A percentile compares a stretch with the other conserved stretches of the same genome.
Conservation (phyloP, 305 asterid genomes). For the Solanum hybrid region DNA sequence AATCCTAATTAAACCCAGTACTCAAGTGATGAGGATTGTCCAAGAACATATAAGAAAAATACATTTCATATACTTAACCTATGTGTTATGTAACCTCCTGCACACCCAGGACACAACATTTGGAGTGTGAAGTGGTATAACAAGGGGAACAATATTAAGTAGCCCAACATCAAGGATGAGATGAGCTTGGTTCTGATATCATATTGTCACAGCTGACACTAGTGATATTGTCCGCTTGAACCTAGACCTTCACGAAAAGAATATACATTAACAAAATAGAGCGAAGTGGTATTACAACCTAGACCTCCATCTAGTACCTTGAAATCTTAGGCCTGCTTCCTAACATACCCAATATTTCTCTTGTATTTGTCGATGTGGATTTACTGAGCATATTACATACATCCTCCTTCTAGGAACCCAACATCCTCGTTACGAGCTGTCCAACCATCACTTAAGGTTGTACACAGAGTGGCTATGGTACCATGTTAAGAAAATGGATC, state of each 20-base stretch:
- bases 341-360: not conserved
- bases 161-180: not conserved
- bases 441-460: not conserved
- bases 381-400: not conserved
- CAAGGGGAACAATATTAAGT: not conserved
- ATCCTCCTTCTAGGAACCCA: not conserved
- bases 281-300: too few relatives aligned
- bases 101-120: not conserved
- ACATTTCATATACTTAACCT: not conserved
- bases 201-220: not conserved
- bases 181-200: not conserved
- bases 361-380: not conserved
- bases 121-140: not conserved
- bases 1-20: not conserved
- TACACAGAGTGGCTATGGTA: not conserved
- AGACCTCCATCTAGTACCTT: too few relatives aligned
- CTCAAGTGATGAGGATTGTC: not conserved
- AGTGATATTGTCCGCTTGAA: not conserved
- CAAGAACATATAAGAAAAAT: not conserved
- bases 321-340: not conserved
- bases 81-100: not conserved
- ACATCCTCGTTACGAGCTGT: not conserved
- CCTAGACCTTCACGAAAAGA: not conserved
- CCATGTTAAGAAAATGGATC: not conserved
- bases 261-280: too few relatives aligned